Percentiles rank a stretch among this genome's conserved stretches.
phyloP scores from a whole-genome alignment of 2,329 filamentous ascomycete genomes.

The Thielaviopsis euricoi region DNA sequence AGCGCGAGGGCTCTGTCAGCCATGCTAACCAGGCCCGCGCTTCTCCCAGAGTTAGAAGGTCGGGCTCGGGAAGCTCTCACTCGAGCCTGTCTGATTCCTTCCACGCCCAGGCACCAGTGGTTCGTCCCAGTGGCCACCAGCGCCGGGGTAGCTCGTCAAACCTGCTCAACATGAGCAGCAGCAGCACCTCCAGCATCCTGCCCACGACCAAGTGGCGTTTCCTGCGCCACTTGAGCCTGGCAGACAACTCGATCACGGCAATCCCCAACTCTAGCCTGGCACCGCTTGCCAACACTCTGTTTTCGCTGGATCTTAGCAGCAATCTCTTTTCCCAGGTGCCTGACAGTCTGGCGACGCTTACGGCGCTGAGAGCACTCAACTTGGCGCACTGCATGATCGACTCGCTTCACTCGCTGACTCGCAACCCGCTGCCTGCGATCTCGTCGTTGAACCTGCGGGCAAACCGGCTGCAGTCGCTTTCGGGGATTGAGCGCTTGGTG shows the following conservation, averaged over 20 bases:
- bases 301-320: constrained; percentile 80
- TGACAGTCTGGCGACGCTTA: constrained; percentile 72
- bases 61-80: constrained; percentile 83
- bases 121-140: constrained; percentile 29
- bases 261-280: constrained; percentile 60
- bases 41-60: constrained; percentile 63
- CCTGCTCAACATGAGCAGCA: constrained; percentile 43
- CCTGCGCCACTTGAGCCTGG: constrained; percentile 74
- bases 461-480: constrained; percentile 74
- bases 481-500: constrained; percentile 74
- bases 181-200: constrained; percentile 28
- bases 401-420: constrained; percentile 70
- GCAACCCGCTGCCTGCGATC: constrained; percentile 80
- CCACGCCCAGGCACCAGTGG: constrained; percentile 15
- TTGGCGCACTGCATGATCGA: constrained; percentile 97
- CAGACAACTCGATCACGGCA: constrained; percentile 77
- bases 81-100: constrained; percentile 52
- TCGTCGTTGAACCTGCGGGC: constrained; percentile 80
- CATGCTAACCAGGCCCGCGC: constrained; percentile 49
- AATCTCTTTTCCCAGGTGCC: constrained; percentile 93
- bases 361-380: constrained; percentile 79
- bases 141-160: constrained; percentile 61
- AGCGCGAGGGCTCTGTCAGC: constrained; percentile 49
- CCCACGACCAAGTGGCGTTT: constrained; percentile 90
- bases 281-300: constrained; percentile 72